These are phyloP conservation scores for Russula compacta DNA, from an alignment of 768 basidiomycete species.

Conservation along the genomic window DNA sequence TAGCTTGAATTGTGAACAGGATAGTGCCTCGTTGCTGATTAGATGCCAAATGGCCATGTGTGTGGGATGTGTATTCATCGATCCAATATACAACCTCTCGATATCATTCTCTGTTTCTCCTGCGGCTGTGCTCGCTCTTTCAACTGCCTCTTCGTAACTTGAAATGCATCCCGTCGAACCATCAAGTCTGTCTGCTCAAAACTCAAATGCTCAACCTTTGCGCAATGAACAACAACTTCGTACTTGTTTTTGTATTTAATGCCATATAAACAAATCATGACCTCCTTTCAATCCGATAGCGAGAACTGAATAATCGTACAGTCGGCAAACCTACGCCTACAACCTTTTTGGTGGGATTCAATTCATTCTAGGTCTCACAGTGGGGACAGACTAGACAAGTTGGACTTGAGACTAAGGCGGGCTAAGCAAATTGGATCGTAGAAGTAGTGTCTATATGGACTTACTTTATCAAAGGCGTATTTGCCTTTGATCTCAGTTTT, in stretches of 20 bases:
- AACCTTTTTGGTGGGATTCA: no score
- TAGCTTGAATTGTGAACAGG: background rate
- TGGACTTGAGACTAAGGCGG: background rate
- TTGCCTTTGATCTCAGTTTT: conserved; percentile 56
- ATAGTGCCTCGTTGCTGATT: background rate
- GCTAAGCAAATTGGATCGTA: background rate
- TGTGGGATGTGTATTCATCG: background rate
- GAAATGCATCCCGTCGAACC: no score
- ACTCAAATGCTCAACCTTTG: no score
- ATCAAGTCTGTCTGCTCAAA: no score
- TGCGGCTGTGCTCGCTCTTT: no score
- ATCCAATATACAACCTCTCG: no score
- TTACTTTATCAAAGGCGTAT: conserved; percentile 74
- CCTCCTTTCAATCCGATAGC: background rate
- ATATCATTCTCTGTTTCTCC: no score
- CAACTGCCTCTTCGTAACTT: no score
- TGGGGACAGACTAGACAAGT: background rate
- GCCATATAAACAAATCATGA: no score
- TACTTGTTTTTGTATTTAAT: no score
- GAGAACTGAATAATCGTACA: background rate
- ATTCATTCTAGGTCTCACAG: background rate
- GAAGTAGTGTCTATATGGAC: background rate
- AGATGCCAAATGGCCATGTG: background rate
- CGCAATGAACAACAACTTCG: no score
- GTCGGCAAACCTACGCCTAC: background rate